These are phyloP conservation scores for Populus trichocarpa DNA, from an alignment of 441 rosid species.

Conservation along the genomic window DNA sequence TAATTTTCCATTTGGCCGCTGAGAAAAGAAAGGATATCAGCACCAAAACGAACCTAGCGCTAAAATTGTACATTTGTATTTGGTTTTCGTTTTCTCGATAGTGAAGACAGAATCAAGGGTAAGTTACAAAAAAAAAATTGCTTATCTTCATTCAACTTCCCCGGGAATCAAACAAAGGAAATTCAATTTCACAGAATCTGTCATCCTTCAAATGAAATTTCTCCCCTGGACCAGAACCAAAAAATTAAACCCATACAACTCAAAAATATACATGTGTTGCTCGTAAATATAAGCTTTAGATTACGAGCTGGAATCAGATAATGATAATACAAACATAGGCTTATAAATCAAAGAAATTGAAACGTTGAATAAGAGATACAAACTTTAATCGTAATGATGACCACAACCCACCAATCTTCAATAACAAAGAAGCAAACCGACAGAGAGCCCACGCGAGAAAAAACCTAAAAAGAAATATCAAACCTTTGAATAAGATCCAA, in stretches of 20 bases:
- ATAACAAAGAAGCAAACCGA: background rate
- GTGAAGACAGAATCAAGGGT: background rate
- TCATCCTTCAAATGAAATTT: background rate
- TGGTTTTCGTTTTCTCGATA: background rate
- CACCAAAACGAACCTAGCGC: background rate
- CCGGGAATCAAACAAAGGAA: background rate
- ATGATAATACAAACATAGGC: background rate
- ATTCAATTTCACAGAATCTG: conserved; percentile 2
- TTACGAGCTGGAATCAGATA: background rate
- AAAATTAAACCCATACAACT: background rate
- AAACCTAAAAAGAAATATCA: background rate
- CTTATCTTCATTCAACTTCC: conserved; percentile 1
- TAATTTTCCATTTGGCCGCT: background rate
- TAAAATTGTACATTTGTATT: background rate
- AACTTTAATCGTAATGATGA: background rate
- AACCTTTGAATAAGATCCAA: conserved; percentile 99
- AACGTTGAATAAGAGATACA: background rate
- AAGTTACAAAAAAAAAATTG: background rate
- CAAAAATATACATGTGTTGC: background rate
- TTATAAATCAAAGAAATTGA: conserved; percentile 6
- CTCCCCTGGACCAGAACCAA: background rate
- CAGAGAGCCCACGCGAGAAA: background rate
- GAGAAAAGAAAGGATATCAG: background rate
- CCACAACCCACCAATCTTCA: conserved; percentile 10
- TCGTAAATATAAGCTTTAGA: background rate